Conservation (phyloP, 805 yeast species). For the Wickerhamomyces strasburgensis region DNA sequence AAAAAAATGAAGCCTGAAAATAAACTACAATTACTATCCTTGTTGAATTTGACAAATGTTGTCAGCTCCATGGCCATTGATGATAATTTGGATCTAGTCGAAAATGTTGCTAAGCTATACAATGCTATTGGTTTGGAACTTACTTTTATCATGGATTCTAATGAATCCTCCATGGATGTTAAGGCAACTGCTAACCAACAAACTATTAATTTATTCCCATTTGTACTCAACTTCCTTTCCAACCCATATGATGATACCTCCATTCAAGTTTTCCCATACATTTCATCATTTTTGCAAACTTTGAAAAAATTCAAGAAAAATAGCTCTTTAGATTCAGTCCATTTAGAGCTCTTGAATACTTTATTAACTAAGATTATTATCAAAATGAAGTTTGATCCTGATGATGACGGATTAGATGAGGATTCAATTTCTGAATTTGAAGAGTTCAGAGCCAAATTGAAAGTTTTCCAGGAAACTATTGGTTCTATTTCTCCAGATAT, state of each 20-base stretch:
- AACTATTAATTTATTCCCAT: constrained; percentile 64
- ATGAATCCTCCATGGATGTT: constrained; percentile 36
- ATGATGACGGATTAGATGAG: constrained; percentile 66
- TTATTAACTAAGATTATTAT: constrained; percentile 64
- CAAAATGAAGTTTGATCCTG: constrained; percentile 78
- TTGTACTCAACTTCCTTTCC: constrained; percentile 61
- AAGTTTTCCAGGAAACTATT: constrained; percentile 80
- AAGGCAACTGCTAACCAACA: constrained; percentile 41
- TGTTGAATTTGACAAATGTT: constrained; percentile 61
- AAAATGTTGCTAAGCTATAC: constrained; percentile 67
- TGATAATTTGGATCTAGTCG: constrained; percentile 63
- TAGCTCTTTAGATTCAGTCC: constrained; percentile 33
- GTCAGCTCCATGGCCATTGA: constrained; percentile 36
- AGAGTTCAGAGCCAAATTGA: constrained; percentile 72
- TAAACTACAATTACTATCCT: constrained; percentile 56
- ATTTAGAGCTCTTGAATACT: constrained; percentile 51
- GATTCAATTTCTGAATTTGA: constrained; percentile 73
- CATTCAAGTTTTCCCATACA: constrained; percentile 73
- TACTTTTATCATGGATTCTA: constrained; percentile 58
- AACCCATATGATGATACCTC: constrained; percentile 90
- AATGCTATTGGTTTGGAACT: constrained; percentile 75
- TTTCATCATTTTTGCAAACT: constrained; percentile 67
- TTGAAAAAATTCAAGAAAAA: constrained; percentile 51
- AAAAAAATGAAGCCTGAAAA: constrained; percentile 75
- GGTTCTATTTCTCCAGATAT: constrained; percentile 55